Base-by-base conservation (phyloP, 2,329 filamentous ascomycete genomes). In the Ophiostoma triangulosporum region DNA sequence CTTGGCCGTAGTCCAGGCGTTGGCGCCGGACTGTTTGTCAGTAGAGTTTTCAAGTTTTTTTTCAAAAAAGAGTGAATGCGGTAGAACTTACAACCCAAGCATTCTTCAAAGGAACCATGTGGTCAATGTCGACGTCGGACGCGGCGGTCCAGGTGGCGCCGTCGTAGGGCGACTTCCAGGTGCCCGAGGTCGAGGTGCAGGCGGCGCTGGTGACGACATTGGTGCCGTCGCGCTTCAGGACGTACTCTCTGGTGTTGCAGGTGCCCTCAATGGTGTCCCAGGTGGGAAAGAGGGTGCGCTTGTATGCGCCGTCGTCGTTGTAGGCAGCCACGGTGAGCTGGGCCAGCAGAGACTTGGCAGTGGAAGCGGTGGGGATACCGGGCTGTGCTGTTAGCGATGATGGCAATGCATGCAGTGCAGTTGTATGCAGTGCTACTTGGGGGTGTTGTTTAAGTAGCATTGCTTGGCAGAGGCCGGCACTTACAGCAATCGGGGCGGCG, bases 41-140 rank as follows among this genome's bases (percentile, higher is more conserved):
- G 33, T 36, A n/a, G 14, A n/a, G n/a, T n/a, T n/a, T n/a, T n/a
- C n/a, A n/a, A n/a, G n/a, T n/a, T n/a, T n/a, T n/a, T n/a, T n/a
- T n/a, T n/a, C n/a, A n/a, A n/a, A n/a, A n/a, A 22, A 15, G 50
- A 26, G 6, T 22, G 26, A 8, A 49, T n/a, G n/a, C n/a, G 14
- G 14, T 33, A 36, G 20, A 4, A 67, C 73, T 62, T 60, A 81
- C 78, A 57, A 84, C 80, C 86, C 86, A 91, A 5, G 86, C 86
- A 62, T 90, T 88, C 64, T 83, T 83, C 57, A 94, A 66, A 1
- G 88, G 86, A 3, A 94, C 85, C 68, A 93, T 74, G 65, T 93
- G 88, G 65, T 93, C 88, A 56, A 93, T 91, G 60, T 91, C 86
- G 1, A 93, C 66, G 60, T 90, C 84, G 17, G 73, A 76, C 1